Evolutionary conservation across 1,284 basidiomycete species (phyloP).

Genomic region (Bjerkandera adusta): DNA sequence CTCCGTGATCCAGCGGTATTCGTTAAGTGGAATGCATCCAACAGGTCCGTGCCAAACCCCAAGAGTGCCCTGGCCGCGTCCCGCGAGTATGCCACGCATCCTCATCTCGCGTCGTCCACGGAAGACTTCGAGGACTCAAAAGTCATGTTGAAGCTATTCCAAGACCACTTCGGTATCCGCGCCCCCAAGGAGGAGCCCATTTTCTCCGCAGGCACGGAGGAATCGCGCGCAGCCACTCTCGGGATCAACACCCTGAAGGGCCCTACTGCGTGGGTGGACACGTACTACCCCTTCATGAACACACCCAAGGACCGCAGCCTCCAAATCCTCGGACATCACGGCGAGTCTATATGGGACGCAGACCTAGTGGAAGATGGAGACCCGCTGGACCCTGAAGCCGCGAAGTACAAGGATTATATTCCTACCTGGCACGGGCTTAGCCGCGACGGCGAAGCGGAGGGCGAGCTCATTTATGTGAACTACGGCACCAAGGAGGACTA

Average conservation of each 20-base stretch:
- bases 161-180: conserved; percentile 55
- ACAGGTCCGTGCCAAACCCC: conserved; percentile 55
- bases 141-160: conserved; percentile 60
- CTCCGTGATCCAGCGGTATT: background rate
- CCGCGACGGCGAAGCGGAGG: conserved; percentile 60
- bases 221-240: conserved; percentile 65
- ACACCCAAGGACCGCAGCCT: conserved; percentile 64
- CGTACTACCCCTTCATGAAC: conserved; percentile 84
- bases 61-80: conserved; percentile 56
- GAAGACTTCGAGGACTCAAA: conserved; percentile 68
- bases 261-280: conserved; percentile 76
- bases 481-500: conserved; percentile 71
- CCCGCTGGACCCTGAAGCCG: conserved; percentile 59
- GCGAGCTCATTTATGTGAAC: conserved; percentile 78
- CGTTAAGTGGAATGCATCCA: background rate
- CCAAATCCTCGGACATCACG: conserved; percentile 56
- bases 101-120: conserved; percentile 69
- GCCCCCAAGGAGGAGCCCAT: conserved; percentile 46
- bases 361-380: conserved; percentile 71
- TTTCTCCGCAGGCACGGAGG: conserved; percentile 61
- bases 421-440: conserved; percentile 74
- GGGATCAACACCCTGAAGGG: conserved; percentile 41
- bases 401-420: conserved; percentile 53
- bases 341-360: conserved; percentile 64
- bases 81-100: conserved; percentile 59